Conservation (phyloP, 2,329 filamentous ascomycete species). For the Cadophora sp. region DNA sequence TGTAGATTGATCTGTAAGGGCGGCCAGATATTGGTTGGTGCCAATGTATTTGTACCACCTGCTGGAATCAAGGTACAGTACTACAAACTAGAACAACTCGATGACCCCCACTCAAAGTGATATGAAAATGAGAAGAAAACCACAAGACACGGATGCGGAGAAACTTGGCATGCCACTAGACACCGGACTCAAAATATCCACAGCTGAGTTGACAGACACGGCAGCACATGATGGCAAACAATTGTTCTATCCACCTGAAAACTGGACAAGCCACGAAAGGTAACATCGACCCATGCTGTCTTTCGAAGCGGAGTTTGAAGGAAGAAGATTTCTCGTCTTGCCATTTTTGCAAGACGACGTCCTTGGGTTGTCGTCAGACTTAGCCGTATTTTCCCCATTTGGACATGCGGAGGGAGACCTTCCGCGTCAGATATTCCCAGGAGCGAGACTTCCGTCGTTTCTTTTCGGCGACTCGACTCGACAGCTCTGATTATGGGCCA, state of each 20-base stretch:
- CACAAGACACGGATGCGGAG: not conserved
- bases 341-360: not conserved
- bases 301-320: slow-evolving; percentile 4
- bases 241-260: not conserved
- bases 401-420: not conserved
- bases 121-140: not conserved
- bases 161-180: not conserved
- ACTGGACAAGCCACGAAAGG: not conserved
- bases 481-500: not conserved
- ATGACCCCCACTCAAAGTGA: not conserved
- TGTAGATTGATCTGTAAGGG: too few relatives aligned
- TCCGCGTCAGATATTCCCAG: not conserved
- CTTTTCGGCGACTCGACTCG: not conserved
- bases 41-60: not conserved
- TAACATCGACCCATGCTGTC: not conserved
- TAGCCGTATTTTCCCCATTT: slow-evolving; percentile 7
- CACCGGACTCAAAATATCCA: not conserved
- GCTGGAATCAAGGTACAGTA: too few relatives aligned
- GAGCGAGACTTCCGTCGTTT: not conserved
- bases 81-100: not conserved
- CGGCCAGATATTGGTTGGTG: not conserved
- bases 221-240: slow-evolving; percentile 2
- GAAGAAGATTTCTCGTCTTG: not conserved
- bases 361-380: not conserved
- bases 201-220: not conserved